These are phyloP conservation scores for Pogostemon cablin DNA, from an alignment of 257 asterid genomes.

Conservation along the genomic window DNA sequence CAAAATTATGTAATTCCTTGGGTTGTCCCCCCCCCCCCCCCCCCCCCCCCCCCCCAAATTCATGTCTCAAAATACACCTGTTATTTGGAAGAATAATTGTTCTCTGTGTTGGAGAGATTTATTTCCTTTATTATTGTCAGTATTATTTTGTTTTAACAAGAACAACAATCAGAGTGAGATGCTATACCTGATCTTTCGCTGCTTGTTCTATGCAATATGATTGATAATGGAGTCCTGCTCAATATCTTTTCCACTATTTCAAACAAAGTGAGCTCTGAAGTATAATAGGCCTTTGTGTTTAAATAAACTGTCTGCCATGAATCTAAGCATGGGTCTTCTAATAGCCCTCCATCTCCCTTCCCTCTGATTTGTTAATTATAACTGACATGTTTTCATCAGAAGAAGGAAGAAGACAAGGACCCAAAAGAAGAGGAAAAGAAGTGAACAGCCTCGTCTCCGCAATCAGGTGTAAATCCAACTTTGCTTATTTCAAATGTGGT, in stretches of 20 bases:
- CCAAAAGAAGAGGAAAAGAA: slow-evolving; percentile 74
- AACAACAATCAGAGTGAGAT: neutral
- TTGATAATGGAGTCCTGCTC: slow-evolving; percentile 1
- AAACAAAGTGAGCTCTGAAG: neutral
- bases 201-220: slow-evolving; percentile 6
- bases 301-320: no score
- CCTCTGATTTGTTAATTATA: neutral
- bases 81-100: neutral
- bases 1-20: neutral
- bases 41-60: no score
- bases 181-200: neutral
- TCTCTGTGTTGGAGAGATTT: neutral
- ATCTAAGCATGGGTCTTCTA: no score
- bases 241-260: neutral
- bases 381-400: slow-evolving; percentile 41
- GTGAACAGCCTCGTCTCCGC: slow-evolving; percentile 38
- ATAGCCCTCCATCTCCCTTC: neutral
- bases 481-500: neutral
- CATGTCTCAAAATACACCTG: neutral
- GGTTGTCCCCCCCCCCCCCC: neutral
- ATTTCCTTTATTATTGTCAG: neutral
- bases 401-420: slow-evolving; percentile 65
- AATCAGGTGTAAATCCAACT: slow-evolving; percentile 34
- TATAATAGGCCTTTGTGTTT: neutral
- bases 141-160: no score